Evolutionary conservation across 768 basidiomycete species (phyloP), one percentile per base, ranked within the genome.

Genomic region (Mycena alexandri): DNA sequence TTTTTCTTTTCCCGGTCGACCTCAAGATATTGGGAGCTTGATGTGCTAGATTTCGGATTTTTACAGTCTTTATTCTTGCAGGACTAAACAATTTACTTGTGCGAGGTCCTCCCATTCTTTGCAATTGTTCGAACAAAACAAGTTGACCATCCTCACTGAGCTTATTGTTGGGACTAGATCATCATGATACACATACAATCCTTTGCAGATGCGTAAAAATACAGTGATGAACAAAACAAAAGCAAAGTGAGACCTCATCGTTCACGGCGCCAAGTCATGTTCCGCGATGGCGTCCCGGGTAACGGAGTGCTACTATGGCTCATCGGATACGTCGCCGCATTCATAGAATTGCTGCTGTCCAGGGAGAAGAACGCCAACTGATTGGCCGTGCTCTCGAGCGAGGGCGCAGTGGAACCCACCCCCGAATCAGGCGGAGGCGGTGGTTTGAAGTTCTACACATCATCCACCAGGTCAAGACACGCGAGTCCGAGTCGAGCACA

Each of bases 401-500:
- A 25, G 5, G 65, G 42, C 46, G 21, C 33, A 41, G 64, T 46
- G n/a, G 43, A 13, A 17, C 16, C 24, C 48, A 52, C 33, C 36
- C 57, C 48, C 19, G 67, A 57, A 55, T 67, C 72, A 16, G 75
- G 66, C 33, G 76, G 38, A 19, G 75, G 71, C 17, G 87, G 87
- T n/a, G 88, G 88, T 76, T 85, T 89, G 82, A 85, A 89, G 65
- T 85, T 83, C 88, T 89, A 65, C 19, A 19, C 33, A 55, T n/a
- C 22, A n/a, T 52, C n/a, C n/a, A n/a, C n/a, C n/a, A n/a, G n/a
- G n/a, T 53, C 56, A 59, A 41, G n/a, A 57, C 60, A 25, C 7
- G 61, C 41, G 21, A 52, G 53, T 50, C 64, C 38, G 24, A 24
- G 43, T 33, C 6, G 29, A 29, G 16, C 3, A 41, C 34, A 12